Percentiles rank a stretch among this genome's conserved stretches.
These are phyloP conservation scores for Trametes hirsuta DNA, from an alignment of 1,284 basidiomycete species.

Conservation along the genomic window DNA sequence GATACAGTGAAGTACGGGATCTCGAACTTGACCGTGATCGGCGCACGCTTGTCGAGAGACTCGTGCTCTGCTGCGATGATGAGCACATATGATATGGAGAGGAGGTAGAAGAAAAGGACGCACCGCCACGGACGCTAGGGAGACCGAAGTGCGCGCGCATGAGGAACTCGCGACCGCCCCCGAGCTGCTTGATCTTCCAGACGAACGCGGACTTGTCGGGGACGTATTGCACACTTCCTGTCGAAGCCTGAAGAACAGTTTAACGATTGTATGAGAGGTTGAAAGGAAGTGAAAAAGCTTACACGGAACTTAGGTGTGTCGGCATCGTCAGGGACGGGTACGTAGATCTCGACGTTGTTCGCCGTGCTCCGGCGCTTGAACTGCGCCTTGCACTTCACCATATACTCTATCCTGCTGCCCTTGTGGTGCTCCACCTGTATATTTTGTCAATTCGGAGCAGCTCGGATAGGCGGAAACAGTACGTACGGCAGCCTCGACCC, in stretches of 20 bases:
- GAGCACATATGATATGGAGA: not conserved
- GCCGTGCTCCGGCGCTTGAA: constrained; percentile 97
- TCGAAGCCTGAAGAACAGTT: constrained; percentile 65
- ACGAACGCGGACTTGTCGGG: constrained; percentile 96
- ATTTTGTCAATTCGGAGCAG: not conserved
- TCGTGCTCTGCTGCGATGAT: constrained; percentile 63
- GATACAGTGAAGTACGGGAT: constrained; percentile 98
- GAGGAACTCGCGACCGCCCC: constrained; percentile 90
- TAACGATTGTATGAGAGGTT: not conserved
- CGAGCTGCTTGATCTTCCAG: constrained; percentile 97
- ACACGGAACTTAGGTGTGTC: constrained; percentile 97
- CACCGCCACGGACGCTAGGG: constrained; percentile 86
- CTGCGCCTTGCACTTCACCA: constrained; percentile 98
- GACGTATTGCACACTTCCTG: constrained; percentile 91
- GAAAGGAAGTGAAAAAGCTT: constrained; percentile 33
- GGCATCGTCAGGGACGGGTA: constrained; percentile 97
- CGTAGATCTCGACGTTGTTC: constrained; percentile 98
- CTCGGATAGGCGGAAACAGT: not conserved
- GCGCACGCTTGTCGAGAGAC: constrained; percentile 81
- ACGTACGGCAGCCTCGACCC: constrained; percentile 93
- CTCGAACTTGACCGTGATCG: constrained; percentile 97
- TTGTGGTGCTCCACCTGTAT: constrained; percentile 77
- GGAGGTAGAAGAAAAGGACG: constrained; percentile 29
- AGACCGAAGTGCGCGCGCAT: constrained; percentile 97
- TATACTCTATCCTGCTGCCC: constrained; percentile 94